Percentiles rank a stretch among this genome's conserved stretches.
These are phyloP conservation scores for Saposhnikovia divaricata DNA, from an alignment of 129 eudicot species.

Conservation along the genomic window DNA sequence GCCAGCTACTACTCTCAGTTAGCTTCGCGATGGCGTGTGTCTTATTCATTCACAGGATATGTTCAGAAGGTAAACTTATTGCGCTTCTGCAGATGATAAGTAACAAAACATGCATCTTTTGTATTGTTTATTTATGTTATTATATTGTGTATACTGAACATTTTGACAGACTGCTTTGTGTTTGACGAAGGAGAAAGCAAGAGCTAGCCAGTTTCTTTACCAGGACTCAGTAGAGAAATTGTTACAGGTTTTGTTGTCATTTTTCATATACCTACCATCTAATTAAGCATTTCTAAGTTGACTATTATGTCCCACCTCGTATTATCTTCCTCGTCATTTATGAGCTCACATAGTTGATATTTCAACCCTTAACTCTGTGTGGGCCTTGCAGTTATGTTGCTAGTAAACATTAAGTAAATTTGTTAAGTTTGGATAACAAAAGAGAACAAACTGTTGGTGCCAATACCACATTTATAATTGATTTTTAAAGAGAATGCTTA, in stretches of 20 bases:
- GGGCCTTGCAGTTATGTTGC: background rate
- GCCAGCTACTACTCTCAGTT: constrained; percentile 35
- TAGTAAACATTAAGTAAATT: background rate
- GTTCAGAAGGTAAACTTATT: constrained; percentile 30
- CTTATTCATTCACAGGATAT: constrained; percentile 32
- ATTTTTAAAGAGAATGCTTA: background rate
- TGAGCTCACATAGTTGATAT: background rate
- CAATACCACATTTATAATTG: background rate
- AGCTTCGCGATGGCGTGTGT: constrained; percentile 31
- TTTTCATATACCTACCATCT: background rate
- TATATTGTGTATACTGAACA: background rate
- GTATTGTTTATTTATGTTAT: background rate
- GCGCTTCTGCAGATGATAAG: background rate
- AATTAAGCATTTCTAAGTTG: background rate
- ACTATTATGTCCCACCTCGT: background rate
- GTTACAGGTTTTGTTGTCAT: constrained; percentile 28
- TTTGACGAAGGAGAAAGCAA: constrained; percentile 37
- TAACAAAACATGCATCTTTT: background rate
- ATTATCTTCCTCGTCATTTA: background rate
- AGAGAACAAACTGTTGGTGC: background rate
- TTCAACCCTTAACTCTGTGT: background rate
- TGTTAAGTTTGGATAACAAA: background rate
- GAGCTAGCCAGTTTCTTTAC: constrained; percentile 37
- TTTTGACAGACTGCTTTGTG: constrained; percentile 31
- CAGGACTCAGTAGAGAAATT: constrained; percentile 35